phyloP scores from a whole-genome alignment of 1,284 basidiomycete genomes.

The Rhodotorula mucilaginosa region DNA sequence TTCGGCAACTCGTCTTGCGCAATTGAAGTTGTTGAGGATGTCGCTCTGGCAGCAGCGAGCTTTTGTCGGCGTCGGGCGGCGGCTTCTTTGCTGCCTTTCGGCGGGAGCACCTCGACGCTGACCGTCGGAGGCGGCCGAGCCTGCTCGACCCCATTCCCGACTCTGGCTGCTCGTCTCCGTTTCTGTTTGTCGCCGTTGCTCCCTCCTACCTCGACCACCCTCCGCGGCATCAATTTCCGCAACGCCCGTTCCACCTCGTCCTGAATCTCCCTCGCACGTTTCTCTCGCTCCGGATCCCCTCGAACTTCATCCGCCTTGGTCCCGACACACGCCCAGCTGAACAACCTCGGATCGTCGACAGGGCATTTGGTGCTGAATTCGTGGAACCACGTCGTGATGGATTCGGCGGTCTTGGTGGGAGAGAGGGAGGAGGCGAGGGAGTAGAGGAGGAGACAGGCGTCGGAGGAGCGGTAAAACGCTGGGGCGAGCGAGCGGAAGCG shows the following conservation, averaged over 20 bases:
- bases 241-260: slow-evolving; percentile 19
- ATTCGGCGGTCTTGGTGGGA: neutral
- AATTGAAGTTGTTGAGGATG: too few relatives aligned
- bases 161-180: neutral
- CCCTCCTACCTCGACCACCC: neutral
- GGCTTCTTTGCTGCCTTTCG: neutral
- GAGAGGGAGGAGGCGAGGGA: slow-evolving; percentile 60
- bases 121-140: neutral
- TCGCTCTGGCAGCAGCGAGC: neutral
- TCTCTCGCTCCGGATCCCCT: slow-evolving; percentile 7
- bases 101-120: slow-evolving; percentile 18
- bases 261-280: slow-evolving; percentile 5
- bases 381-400: slow-evolving; percentile 68
- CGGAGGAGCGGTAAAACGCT: slow-evolving; percentile 77
- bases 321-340: slow-evolving; percentile 71
- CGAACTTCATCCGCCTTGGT: slow-evolving; percentile 60
- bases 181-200: too few relatives aligned
- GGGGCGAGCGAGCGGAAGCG: slow-evolving; percentile 73
- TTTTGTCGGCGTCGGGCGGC: neutral
- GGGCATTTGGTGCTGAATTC: slow-evolving; percentile 68
- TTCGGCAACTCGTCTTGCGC: neutral
- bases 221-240: slow-evolving; percentile 9
- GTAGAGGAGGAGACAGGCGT: slow-evolving; percentile 75
- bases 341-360: slow-evolving; percentile 62
- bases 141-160: neutral